phyloP scores from a whole-genome alignment of 2,329 filamentous ascomycete genomes.

The Xylariaceae sp. region DNA sequence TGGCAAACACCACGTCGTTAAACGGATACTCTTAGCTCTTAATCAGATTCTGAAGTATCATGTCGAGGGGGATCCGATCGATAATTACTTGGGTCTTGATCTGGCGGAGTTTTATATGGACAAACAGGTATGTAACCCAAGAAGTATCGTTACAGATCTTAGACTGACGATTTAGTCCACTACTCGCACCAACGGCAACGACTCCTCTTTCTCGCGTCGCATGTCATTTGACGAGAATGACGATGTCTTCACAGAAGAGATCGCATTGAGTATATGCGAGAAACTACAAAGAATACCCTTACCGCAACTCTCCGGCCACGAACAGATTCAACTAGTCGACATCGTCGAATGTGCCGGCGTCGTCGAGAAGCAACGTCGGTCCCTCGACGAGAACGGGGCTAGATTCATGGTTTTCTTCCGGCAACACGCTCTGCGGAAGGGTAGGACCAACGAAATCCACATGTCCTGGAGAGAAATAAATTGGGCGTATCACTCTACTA shows the following conservation, averaged over 20 bases:
- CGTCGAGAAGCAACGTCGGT: conserved; percentile 80
- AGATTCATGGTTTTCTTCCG: conserved; percentile 85
- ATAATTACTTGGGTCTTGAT: conserved; percentile 67
- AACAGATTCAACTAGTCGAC: conserved; percentile 80
- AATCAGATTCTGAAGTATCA: conserved; percentile 76
- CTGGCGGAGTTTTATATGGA: conserved; percentile 53
- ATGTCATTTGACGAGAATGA: conserved; percentile 48
- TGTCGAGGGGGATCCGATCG: conserved; percentile 72
- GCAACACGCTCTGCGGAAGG: conserved; percentile 67
- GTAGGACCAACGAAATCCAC: conserved; percentile 57
- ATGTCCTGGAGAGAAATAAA: conserved; percentile 76
- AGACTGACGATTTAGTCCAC: conserved; percentile 18
- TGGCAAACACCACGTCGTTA: conserved; percentile 68
- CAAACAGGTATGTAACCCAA: conserved; percentile 31
- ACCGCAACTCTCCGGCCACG: conserved; percentile 73
- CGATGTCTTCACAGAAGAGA: conserved; percentile 63
- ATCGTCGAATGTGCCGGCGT: conserved; percentile 79
- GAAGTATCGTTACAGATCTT: no score
- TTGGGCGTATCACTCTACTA: conserved; percentile 78
- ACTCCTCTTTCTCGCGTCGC: conserved; percentile 36
- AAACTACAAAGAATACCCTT: conserved; percentile 70
- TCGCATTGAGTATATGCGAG: conserved; percentile 66
- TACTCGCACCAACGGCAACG: conserved; percentile 22
- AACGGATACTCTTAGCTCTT: conserved; percentile 65
- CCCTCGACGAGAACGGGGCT: conserved; percentile 84